Base-by-base conservation (phyloP, 305 asterid species). In the Solanum hybrid region DNA sequence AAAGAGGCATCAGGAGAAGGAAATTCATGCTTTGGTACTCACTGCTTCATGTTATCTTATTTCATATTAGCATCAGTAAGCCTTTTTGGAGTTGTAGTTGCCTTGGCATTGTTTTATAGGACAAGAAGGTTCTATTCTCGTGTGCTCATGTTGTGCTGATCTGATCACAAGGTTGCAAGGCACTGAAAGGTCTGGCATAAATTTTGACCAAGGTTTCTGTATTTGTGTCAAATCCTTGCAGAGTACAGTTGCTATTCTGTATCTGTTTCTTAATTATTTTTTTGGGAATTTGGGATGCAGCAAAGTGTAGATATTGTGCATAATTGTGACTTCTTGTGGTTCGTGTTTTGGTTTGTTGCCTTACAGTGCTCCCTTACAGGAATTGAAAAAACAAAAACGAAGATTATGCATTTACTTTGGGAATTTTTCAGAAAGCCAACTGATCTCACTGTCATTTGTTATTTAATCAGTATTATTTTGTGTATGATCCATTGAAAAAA, bases 21-120 rank as follows among this genome's bases (percentile, higher is more conserved):
- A 34, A 92, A 90, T 90, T 91, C 93, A 15, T 97, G 99, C 93
- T 88, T 76, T 56, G 99, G 99, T 2, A 81, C 93, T 88, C 94
- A 93, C 24, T 97, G 99, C 91, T 96, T 97, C 90, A 97, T 94
- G 98, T 88, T 93, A 45, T 95, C 99, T 1, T 97, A 95, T 91
- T 95, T 92, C 89, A 94, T 96, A 73, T 88, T 96, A 91, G 98
- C 99, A 4, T 89, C 88, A 27, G 96, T 95, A 40, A 93, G 95
- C 86, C 73, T 93, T 14, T 85, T 93, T 11, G 99, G 99, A 60
- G 95, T 90, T 72, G 78, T 95, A 3, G 95, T 95, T 89, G 93
- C 99, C 19, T 79, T 94, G 92, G 93, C 88, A 89, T 91, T 78
- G 56, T 36, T 78, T 78, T 78, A 35, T 22, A 36, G 85, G 85